phyloP scores from a whole-genome alignment of 1,139 yeast genomes.

The Protomyces pachydermus region DNA sequence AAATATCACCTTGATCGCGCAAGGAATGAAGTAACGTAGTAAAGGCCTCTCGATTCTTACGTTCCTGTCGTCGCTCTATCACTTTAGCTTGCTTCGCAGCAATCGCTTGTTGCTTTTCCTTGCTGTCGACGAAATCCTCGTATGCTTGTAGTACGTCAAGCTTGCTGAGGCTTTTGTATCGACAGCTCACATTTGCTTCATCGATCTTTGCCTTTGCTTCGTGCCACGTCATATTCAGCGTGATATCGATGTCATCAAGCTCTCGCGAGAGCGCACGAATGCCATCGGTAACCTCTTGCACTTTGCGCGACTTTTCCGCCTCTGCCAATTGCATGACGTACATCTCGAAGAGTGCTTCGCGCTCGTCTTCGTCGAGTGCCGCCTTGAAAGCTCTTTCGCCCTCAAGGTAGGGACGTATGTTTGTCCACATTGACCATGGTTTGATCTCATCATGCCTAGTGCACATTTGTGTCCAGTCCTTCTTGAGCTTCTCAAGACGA shows the following conservation, averaged over 20 bases:
- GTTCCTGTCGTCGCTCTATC: constrained; percentile 43
- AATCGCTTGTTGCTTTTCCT: constrained; percentile 39
- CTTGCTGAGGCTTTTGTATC: constrained; percentile 40
- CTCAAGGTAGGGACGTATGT: constrained; percentile 38
- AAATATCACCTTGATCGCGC: constrained; percentile 44
- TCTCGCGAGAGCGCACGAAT: constrained; percentile 33
- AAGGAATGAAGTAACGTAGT: constrained; percentile 46
- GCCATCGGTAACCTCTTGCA: constrained; percentile 32
- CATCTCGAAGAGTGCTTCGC: constrained; percentile 50
- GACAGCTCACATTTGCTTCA: constrained; percentile 25
- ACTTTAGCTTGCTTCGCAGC: background rate
- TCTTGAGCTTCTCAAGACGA: constrained; percentile 52
- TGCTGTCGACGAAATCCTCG: constrained; percentile 48
- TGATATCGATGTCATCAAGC: constrained; percentile 40
- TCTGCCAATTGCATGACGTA: constrained; percentile 46
- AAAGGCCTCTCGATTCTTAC: constrained; percentile 61
- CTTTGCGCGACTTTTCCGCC: constrained; percentile 36
- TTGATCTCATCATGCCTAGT: constrained; percentile 42
- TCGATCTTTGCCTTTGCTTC: constrained; percentile 44
- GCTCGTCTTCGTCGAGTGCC: constrained; percentile 50
- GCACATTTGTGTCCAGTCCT: constrained; percentile 52
- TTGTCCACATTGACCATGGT: constrained; percentile 61
- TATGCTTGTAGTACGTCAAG: constrained; percentile 58
- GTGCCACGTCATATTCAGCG: constrained; percentile 45
- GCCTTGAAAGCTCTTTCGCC: constrained; percentile 63